phyloP scores from a whole-genome alignment of 1,284 basidiomycete species.

The Lentinus polychrous region DNA sequence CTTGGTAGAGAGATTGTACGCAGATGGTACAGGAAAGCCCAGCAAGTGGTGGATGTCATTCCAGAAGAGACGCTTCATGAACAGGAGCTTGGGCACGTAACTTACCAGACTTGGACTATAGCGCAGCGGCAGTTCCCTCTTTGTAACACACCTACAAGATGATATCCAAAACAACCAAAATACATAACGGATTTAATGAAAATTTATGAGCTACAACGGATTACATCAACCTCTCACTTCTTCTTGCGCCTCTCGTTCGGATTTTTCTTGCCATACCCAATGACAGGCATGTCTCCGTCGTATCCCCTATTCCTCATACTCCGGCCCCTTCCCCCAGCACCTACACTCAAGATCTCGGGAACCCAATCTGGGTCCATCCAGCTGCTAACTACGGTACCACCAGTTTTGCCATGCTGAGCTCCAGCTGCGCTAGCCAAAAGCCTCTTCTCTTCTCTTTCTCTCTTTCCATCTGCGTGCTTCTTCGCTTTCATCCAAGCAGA shows the following conservation, averaged over 20 bases:
- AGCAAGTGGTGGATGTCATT: slow-evolving; percentile 99
- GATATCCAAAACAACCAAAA: no score
- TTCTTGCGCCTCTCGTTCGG: slow-evolving; percentile 67
- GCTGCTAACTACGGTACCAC: slow-evolving; percentile 52
- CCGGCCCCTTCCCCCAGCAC: slow-evolving; percentile 70
- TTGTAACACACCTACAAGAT: no score
- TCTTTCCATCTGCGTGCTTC: slow-evolving; percentile 64
- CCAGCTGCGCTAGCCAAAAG: slow-evolving; percentile 59
- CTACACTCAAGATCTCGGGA: slow-evolving; percentile 76
- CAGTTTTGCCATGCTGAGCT: slow-evolving; percentile 41
- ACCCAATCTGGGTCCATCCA: slow-evolving; percentile 98
- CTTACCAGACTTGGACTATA: slow-evolving; percentile 2
- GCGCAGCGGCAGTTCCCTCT: no score
- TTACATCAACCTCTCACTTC: slow-evolving; percentile 30
- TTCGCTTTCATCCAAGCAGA: slow-evolving; percentile 79
- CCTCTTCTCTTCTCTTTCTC: slow-evolving; percentile 72
- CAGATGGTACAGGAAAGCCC: slow-evolving; percentile 80
- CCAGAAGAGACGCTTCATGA: slow-evolving; percentile 95
- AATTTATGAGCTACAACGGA: no score
- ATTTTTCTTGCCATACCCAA: slow-evolving; percentile 83
- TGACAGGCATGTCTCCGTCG: slow-evolving; percentile 68
- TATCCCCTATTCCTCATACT: slow-evolving; percentile 41
- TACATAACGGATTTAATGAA: no score
- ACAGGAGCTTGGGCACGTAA: slow-evolving; percentile 71
- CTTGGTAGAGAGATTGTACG: slow-evolving; percentile 85